Base-by-base conservation (phyloP, 768 basidiomycete genomes). In the Phlegmacium glaucopus region DNA sequence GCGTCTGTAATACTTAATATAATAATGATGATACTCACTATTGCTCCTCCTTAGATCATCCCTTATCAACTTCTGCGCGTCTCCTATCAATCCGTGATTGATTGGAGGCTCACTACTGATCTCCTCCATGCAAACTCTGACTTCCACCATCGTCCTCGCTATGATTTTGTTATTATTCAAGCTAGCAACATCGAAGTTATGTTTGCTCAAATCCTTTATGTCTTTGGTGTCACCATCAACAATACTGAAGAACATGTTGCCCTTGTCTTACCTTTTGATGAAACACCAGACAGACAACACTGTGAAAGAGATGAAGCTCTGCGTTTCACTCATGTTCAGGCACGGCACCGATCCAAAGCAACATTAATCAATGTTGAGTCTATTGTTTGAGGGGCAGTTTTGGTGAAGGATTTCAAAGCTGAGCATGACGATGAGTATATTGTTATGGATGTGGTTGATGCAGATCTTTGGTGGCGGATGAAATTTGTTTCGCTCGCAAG, bases 111-210 rank as follows among this genome's bases (percentile, higher is more conserved):
- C 16, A 48, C 47, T 4, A 58, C 52, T 1, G 61, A 72, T 44
- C 53, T 62, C 26, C 53, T 72, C 1, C 48, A 51, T 3, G 66
- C 59, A 51, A 68, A 61, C 43, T 64, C 66, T 7, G 40, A 37
- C 0, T 72, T 72, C 48, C 53, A 59, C 34, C 32, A 50, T 0
- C 17, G 36, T 1, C 59, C 58, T 8, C 56, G 54, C 0, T 69
- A 61, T 26, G 55, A 69, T 37, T 62, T 36, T 43, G 61, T 51
- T 15, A 16, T 58, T 6, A 37, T 58, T 11, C 37, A 56, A 40
- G 42, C 52, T 17, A 25, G 50, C 13, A 39, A 22, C 4, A 35
- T 49, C 17, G 17, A 41, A 36, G 37, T 15, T 22, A 42, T 50
- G 11, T 48, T 55, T 44, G 47, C 39, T 11, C 47, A 45, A 44